Evolutionary conservation across 306 rosid species (phyloP), one percentile per base, ranked within the genome.

Genomic region (Trifolium pratense): DNA sequence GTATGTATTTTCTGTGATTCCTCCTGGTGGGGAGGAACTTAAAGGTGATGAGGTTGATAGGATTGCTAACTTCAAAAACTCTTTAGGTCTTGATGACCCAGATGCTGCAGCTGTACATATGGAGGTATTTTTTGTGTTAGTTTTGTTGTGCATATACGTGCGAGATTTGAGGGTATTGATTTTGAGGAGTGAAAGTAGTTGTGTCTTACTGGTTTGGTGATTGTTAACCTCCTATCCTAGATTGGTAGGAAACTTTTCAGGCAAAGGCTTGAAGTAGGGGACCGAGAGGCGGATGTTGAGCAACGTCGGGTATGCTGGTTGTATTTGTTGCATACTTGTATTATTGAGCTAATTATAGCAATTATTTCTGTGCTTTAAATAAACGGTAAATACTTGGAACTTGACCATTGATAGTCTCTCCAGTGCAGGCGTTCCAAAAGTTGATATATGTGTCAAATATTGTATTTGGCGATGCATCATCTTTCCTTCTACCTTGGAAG

Each of bases 401-500:
- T 90, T 95, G 97, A 90, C 87, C 96, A 86, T 84, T 81, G 68
- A 79, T 73, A 75, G 90, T 63, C 67, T 86, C 90, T 87, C 87
- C 92, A 91, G 99, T 90, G 97, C 99, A 95, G 99, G 99, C 97
- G 21, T 95, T 95, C 83, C 97, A 95, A 86, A 95, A 95, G 91
- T 82, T 95, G 88, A 88, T 95, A 62, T 95, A 91, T 80, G 93
- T 95, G 70, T 95, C 99, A 9, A 91, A 93, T 73, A 89, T 90
- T 76, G 97, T 91, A 74, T 95, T 95, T 74, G 97, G 97, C 39
- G 97, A 95, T n/a, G 99, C 99, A 17, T 88, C 99, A 10, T 75
- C 96, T 68, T 95, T 95, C 84, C 99, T 95, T 69, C 82, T 95
- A 67, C 97, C 99, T 78, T 95, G 99, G 99, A 95, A 91, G 83